phyloP scores from a whole-genome alignment of 345 rosid species.

The Dipteronia dyeriana region DNA sequence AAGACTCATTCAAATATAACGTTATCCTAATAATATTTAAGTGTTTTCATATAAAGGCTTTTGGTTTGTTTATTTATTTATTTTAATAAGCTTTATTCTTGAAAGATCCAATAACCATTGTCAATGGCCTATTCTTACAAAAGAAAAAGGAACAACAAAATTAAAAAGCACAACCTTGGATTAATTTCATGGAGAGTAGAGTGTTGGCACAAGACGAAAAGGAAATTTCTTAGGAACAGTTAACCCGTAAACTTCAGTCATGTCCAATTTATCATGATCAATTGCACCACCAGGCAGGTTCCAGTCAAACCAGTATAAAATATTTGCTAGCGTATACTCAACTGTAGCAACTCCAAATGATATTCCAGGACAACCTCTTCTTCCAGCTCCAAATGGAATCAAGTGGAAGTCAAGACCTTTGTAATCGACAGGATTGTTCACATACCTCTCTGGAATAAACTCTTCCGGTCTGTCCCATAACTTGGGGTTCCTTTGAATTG shows the following conservation, averaged over 20 bases:
- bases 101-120: no score
- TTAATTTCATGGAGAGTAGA: neutral
- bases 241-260: slow-evolving; percentile 7
- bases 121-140: no score
- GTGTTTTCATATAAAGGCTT: no score
- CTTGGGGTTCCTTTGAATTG: slow-evolving; percentile 19
- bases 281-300: neutral
- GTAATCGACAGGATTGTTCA: neutral
- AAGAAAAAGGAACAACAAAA: no score
- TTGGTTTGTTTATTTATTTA: no score
- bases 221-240: neutral
- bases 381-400: slow-evolving; percentile 13
- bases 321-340: slow-evolving; percentile 12
- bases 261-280: slow-evolving; percentile 3
- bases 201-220: slow-evolving; percentile 5
- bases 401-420: slow-evolving; percentile 6
- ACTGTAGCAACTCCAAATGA: neutral
- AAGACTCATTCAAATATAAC: no score
- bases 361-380: slow-evolving; percentile 20
- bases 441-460: slow-evolving; percentile 19
- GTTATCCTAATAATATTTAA: no score
- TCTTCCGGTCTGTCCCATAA: slow-evolving; percentile 9
- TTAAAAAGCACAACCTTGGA: neutral
- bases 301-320: slow-evolving; percentile 20
- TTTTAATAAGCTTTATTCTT: no score